These are phyloP conservation scores for Pythium aristosporum DNA, from an alignment of 352 stramenopile species.

Conservation along the genomic window DNA sequence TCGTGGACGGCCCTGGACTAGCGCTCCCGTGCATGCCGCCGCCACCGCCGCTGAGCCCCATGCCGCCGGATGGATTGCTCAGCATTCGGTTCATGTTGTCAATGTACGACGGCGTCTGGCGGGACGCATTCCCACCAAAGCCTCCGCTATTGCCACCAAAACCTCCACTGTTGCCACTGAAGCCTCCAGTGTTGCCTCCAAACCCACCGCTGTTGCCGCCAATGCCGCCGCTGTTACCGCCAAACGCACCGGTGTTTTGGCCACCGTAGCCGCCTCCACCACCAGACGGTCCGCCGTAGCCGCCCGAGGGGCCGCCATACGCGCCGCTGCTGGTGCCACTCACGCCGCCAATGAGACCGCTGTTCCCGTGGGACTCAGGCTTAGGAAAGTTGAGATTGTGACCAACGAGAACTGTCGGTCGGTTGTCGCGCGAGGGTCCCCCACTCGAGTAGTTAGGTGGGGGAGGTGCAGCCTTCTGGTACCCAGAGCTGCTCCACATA, in stretches of 20 bases:
- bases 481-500: slow-evolving; percentile 80
- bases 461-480: slow-evolving; percentile 61
- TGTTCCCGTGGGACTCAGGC: slow-evolving; percentile 46
- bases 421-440: slow-evolving; percentile 64
- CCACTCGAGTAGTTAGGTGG: slow-evolving; percentile 41
- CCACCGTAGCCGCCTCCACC: slow-evolving; percentile 31
- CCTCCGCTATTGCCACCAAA: slow-evolving; percentile 2
- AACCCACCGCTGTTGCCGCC: slow-evolving; percentile 22
- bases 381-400: slow-evolving; percentile 78
- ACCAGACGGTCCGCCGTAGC: slow-evolving; percentile 32
- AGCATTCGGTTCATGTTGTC: slow-evolving; percentile 68
- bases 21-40: slow-evolving; percentile 19
- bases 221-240: slow-evolving; percentile 21
- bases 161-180: slow-evolving; percentile 15
- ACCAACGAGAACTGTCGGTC: slow-evolving; percentile 79
- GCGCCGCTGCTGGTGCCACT: slow-evolving; percentile 34
- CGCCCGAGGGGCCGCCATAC: slow-evolving; percentile 34
- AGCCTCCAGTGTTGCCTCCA: slow-evolving; percentile 16
- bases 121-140: slow-evolving; percentile 20
- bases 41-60: slow-evolving; percentile 12
- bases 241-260: slow-evolving; percentile 25
- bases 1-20: slow-evolving; percentile 42
- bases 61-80: slow-evolving; percentile 18
- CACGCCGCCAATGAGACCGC: slow-evolving; percentile 39
- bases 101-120: slow-evolving; percentile 37